Base-by-base conservation (phyloP, 2,329 filamentous ascomycete genomes). In the Capronia americana region DNA sequence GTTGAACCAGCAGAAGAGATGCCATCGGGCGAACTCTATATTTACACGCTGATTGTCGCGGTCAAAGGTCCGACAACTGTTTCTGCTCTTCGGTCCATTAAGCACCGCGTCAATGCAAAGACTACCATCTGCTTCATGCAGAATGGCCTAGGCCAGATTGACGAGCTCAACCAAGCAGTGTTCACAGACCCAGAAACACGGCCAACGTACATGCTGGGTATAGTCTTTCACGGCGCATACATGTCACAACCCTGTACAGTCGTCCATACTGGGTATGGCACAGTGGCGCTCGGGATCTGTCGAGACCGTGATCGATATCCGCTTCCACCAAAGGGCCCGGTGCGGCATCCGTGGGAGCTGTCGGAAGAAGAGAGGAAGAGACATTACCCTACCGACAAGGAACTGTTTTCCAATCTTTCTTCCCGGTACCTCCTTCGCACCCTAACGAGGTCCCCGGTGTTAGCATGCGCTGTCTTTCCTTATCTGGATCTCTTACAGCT, bases 121-220 rank as follows among this genome's bases (percentile, higher is more conserved):
- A 92, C 90, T 0, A 91, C 92, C 0, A 85, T 97, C 7, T 87
- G 91, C 66, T 85, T 96, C 63, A 77, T 96, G 63, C 90, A 92
- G 64, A 91, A 94, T 69, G 92, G 93, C 0, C 86, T 98, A 77
- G 94, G 95, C 0, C 81, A 92, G 1, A 83, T 92, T n/a, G 93
- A 98, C 57, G 85, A 88, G 57, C 84, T 97, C 48, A 92, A 92
- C 72, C 78, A 84, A 38, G 77, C 84, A 11, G 77, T 96, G 30
- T 97, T 97, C 71, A 84, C 86, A 0, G 85, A 93, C 67, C 82
- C 86, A 0, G 76, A 79, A 0, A 82, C 80, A 0, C 85, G 91
- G 28, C 95, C 95, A 1, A 87, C 86, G 63, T 97, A 96, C 72
- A 83, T 97, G 65, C 77, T 93, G 30, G 92, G 91, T 8, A 82